These are phyloP conservation scores for Otatea glauca DNA, from an alignment of 176 grass and related monocot species.

Conservation along the genomic window DNA sequence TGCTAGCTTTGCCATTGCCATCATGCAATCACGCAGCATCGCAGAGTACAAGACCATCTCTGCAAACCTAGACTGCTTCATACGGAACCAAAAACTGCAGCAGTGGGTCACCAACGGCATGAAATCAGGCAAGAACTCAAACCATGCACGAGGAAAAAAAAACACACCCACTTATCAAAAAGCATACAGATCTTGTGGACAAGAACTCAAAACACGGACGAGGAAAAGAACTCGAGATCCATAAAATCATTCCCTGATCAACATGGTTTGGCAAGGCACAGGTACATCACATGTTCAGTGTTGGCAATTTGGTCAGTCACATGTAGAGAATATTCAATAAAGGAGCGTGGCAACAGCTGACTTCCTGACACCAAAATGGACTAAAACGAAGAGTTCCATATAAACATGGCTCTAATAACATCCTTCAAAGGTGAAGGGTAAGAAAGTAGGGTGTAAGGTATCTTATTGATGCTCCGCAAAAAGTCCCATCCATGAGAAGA, in stretches of 20 bases:
- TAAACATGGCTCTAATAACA: slow-evolving; percentile 29
- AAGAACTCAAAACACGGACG: neutral
- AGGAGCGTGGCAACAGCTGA: neutral
- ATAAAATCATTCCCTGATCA: neutral
- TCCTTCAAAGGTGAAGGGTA: neutral
- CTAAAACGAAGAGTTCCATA: slow-evolving; percentile 28
- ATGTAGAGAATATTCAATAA: slow-evolving; percentile 19
- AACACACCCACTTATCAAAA: neutral
- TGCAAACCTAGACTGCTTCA: neutral
- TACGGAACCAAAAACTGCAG: neutral
- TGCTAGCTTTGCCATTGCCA: neutral
- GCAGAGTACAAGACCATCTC: neutral
- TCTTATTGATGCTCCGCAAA: slow-evolving; percentile 47
- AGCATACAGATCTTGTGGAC: neutral
- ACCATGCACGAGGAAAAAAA: neutral
- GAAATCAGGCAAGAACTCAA: neutral
- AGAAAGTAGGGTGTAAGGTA: neutral
- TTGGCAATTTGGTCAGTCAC: slow-evolving; percentile 21
- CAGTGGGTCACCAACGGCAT: neutral
- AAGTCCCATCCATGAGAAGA: neutral
- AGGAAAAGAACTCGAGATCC: neutral
- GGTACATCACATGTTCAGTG: neutral
- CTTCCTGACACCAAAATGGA: slow-evolving; percentile 10
- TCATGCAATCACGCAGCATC: neutral
- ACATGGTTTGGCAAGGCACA: slow-evolving; percentile 15